Conservation (phyloP, 2,329 filamentous ascomycete species). For the Ascochyta koolunga region DNA sequence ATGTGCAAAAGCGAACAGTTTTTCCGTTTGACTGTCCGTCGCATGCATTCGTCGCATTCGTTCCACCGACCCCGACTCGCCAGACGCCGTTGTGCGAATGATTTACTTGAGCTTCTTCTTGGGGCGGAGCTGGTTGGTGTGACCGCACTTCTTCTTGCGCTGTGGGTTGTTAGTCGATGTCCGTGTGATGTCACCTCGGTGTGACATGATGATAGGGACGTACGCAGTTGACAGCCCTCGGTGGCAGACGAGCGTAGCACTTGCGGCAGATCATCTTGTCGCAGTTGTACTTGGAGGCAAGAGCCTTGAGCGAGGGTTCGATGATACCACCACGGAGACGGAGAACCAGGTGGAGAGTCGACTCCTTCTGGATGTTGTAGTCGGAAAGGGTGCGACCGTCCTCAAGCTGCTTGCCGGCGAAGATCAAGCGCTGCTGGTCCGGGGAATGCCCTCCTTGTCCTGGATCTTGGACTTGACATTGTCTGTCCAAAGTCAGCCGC, state of each 20-base stretch:
- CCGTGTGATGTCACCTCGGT: neutral
- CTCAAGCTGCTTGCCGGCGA: constrained; percentile 98
- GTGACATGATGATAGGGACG: constrained; percentile 10
- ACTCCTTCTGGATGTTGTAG: constrained; percentile 99
- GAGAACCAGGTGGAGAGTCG: constrained; percentile 96
- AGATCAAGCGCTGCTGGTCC: constrained; percentile 98
- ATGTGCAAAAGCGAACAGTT: constrained; percentile 36
- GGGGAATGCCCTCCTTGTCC: constrained; percentile 99
- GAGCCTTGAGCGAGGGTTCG: constrained; percentile 96
- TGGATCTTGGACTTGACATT: constrained; percentile 99
- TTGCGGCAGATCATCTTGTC: constrained; percentile 99
- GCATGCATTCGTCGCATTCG: constrained; percentile 42
- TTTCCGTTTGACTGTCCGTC: constrained; percentile 31
- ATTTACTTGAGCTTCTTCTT: constrained; percentile 99
- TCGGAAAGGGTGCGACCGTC: constrained; percentile 95
- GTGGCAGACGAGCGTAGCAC: constrained; percentile 97
- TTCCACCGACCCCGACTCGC: constrained; percentile 39
- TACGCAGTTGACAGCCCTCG: constrained; percentile 97
- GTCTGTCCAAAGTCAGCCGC: constrained; percentile 59
- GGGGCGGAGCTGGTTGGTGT: constrained; percentile 99
- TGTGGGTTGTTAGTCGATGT: constrained; percentile 28
- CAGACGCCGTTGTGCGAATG: constrained; percentile 47
- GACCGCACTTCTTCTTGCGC: constrained; percentile 96
- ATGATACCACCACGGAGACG: constrained; percentile 98
- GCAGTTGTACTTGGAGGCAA: constrained; percentile 99